Evolutionary conservation across 176 grass and related monocot genomes (phyloP), one percentile per base, ranked within the genome.

Genomic region (Guadua angustifolia): DNA sequence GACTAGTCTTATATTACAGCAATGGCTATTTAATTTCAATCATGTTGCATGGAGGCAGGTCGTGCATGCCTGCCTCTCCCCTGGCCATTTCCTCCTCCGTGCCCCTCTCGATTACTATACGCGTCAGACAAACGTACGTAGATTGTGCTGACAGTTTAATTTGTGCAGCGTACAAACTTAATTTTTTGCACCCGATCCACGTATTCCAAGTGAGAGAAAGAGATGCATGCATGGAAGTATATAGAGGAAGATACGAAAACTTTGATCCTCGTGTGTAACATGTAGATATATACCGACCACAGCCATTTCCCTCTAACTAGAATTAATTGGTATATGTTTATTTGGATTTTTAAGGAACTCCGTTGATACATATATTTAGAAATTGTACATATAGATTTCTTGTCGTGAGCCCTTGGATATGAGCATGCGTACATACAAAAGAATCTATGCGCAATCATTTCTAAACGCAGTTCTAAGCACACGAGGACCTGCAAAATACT

Each of bases 401-500:
- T 16, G 25, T 22, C 56, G 17, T 73, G 69, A 50, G 57, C 29
- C 15, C 29, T 51, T 16, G 63, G 50, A 46, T 74, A 13, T 17
- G 17, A 33, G 45, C 24, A 11, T 46, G 45, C 24, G 18, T 46
- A n/a, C 19, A 64, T 19, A 29, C 35, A 80, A 24, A 70, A 65
- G 59, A 74, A 67, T 73, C 21, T 74, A 17, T 68, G 32, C 42
- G 74, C 49, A 60, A 79, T 79, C 38, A 79, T 79, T 66, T 84
- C 17, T 66, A 83, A 73, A 66, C 9, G 17, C 16, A 72, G 66
- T 53, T 83, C 35, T 64, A 83, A 88, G 57, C 80, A 55, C 56
- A 83, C 46, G 57, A 36, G 9, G 80, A 66, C 46, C 59, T 57
- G 74, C 56, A 78, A 60, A 88, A 44, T 77, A 83, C 66, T 52